phyloP scores from a whole-genome alignment of 106 monocot species.

The Dioscorea dumetorum region DNA sequence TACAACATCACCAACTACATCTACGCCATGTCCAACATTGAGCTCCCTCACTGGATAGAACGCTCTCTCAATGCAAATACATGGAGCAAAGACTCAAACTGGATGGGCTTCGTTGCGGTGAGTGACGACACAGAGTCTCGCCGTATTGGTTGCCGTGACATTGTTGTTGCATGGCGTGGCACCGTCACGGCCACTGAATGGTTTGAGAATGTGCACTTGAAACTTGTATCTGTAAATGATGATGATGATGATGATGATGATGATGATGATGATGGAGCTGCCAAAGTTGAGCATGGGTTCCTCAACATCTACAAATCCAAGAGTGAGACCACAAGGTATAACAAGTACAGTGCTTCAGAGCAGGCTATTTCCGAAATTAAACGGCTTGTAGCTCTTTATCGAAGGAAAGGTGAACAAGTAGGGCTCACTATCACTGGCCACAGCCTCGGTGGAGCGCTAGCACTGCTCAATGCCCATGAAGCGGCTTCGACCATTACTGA shows the following conservation, averaged over 20 bases:
- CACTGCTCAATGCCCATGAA: conserved; percentile 57
- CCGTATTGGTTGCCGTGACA: conserved; percentile 45
- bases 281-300: conserved; percentile 63
- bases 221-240: conserved; percentile 9
- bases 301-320: conserved; percentile 54
- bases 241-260: background rate
- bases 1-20: conserved; percentile 51
- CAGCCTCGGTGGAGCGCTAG: conserved; percentile 75
- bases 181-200: conserved; percentile 47
- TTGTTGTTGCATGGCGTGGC: conserved; percentile 66
- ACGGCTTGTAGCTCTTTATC: conserved; percentile 32
- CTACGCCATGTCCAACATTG: conserved; percentile 60
- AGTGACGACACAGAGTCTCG: conserved; percentile 38
- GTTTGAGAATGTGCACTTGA: conserved; percentile 42
- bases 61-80: conserved; percentile 28
- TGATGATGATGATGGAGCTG: background rate
- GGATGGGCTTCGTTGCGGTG: conserved; percentile 76
- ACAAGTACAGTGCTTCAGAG: conserved; percentile 58
- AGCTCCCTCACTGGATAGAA: conserved; percentile 40
- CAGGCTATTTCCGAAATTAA: conserved; percentile 51
- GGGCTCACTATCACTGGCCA: conserved; percentile 70
- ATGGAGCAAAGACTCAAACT: conserved; percentile 66
- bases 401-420: conserved; percentile 44
- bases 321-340: conserved; percentile 32
- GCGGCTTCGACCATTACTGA: conserved; percentile 26